These are phyloP conservation scores for Coffea canephora DNA, from an alignment of 257 asterid genomes.

Conservation along the genomic window DNA sequence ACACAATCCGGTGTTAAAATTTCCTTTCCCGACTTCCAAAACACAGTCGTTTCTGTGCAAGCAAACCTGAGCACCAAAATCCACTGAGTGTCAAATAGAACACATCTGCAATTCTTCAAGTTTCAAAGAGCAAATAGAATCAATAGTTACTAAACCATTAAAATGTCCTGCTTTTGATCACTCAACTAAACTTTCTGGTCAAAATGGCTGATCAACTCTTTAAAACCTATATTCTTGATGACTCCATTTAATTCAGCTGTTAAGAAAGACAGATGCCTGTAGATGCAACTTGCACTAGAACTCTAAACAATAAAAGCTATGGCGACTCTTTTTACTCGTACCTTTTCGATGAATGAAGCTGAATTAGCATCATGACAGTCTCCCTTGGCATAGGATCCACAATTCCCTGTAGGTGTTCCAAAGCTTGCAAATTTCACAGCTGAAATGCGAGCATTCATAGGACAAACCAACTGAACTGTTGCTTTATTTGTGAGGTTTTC, in stretches of 20 bases:
- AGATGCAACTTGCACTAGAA: background rate
- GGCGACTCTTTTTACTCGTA: slow-evolving; percentile 2
- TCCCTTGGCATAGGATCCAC: slow-evolving; percentile 56
- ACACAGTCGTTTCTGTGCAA: slow-evolving; percentile 47
- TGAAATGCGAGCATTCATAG: slow-evolving; percentile 39
- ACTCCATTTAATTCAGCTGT: too few species aligned
- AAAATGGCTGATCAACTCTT: too few species aligned
- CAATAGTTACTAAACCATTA: background rate
- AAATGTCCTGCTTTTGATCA: background rate
- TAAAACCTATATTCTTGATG: too few species aligned
- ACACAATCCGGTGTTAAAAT: slow-evolving; percentile 42
- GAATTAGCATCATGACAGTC: slow-evolving; percentile 59
- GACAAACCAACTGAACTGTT: slow-evolving; percentile 50
- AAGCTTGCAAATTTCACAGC: slow-evolving; percentile 64
- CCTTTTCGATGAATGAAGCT: slow-evolving; percentile 46
- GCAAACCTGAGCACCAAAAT: slow-evolving; percentile 50
- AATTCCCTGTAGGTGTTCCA: slow-evolving; percentile 64
- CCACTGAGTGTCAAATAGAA: background rate
- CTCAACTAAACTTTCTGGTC: too few species aligned
- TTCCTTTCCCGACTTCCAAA: slow-evolving; percentile 33
- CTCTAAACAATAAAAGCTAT: background rate
- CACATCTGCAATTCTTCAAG: background rate
- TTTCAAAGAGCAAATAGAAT: background rate
- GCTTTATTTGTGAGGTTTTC: slow-evolving; percentile 28
- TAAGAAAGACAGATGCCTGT: too few species aligned